Evolutionary conservation across 495 filamentous ascomycete species (phyloP), one percentile per base, ranked within the genome.

Genomic region (Margaritispora aquatica): DNA sequence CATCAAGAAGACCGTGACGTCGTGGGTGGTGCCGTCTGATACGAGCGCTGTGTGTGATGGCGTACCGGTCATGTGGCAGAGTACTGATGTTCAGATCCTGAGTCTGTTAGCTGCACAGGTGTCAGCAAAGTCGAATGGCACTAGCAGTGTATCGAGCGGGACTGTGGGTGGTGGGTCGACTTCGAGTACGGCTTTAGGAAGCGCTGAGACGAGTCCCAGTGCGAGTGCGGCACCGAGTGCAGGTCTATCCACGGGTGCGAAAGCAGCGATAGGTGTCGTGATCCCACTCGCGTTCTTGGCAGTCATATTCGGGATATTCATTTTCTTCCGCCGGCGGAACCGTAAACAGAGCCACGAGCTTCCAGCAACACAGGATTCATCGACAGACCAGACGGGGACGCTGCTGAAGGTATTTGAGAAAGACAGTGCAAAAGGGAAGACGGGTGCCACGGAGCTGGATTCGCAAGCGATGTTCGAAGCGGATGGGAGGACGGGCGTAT

Each of bases 301-400:
- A 22, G 22, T 51, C 10, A 23, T 59, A 10, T 11, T 41, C 13
- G 61, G 55, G 3, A 55, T 53, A 26, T 59, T 63, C 48, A 38
- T 55, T 22, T 55, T 59, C 51, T 59, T 63, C 57, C 56, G 56
- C 3, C 29, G 54, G 11, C 50, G 61, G 19, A 50, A 51, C 2
- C 26, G 47, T 10, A 49, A 51, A 26, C 15, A 67, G 54, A 1
- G 69, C 51, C 7, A 65, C 55, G 55, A 61, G 67, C 21, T 57
- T 36, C 17, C 56, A 1, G 46, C 56, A 0, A 51, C 56, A 3
- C 3, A 20, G 9, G 19, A 50, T 19, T 49, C 55, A 15, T 9
- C 22, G 2, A 29, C 50, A 17, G 38, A 44, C 7, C 38, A 44
- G 38, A 44, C 13, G 8, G 38, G 54, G 34, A 56, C 54, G 22